Evolutionary conservation across 495 filamentous ascomycete species (phyloP).

Genomic region (Penicillium parvum): DNA sequence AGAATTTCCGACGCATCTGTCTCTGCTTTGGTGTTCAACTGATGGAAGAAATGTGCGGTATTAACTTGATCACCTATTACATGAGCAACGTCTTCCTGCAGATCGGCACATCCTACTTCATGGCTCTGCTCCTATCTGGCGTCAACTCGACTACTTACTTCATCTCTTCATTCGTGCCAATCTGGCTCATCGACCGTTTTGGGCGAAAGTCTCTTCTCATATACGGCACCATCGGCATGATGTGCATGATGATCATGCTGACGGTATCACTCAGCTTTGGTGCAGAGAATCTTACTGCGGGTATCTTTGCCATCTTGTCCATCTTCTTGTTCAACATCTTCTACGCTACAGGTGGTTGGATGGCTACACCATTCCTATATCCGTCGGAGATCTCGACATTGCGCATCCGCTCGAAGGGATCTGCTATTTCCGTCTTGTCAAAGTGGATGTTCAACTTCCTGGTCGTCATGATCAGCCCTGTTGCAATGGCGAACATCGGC

Average conservation of each 20-base stretch:
- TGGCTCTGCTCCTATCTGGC: constrained; percentile 64
- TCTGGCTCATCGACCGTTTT: constrained; percentile 66
- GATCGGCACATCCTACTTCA: constrained; percentile 50
- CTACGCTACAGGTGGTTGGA: constrained; percentile 3
- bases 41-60: constrained; percentile 65
- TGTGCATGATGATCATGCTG: constrained; percentile 6
- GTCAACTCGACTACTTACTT: constrained; percentile 75
- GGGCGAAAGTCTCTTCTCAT: constrained; percentile 62
- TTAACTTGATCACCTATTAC: constrained; percentile 77
- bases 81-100: constrained; percentile 66
- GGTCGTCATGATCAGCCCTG: constrained; percentile 27
- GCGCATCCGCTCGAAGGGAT: constrained; percentile 58
- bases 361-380: constrained; percentile 52
- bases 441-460: constrained; percentile 35
- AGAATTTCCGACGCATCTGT: constrained; percentile 31
- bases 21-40: constrained; percentile 41
- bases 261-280: constrained; percentile 1
- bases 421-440: constrained; percentile 22
- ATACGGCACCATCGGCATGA: constrained; percentile 51
- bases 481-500: constrained; percentile 32
- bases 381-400: constrained; percentile 64
- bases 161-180: constrained; percentile 31
- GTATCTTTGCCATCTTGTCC: not conserved
- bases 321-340: no score
- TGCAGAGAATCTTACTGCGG: not conserved